Base-by-base conservation (phyloP, 1,284 basidiomycete species). In the Xerocomus nothofagi region DNA sequence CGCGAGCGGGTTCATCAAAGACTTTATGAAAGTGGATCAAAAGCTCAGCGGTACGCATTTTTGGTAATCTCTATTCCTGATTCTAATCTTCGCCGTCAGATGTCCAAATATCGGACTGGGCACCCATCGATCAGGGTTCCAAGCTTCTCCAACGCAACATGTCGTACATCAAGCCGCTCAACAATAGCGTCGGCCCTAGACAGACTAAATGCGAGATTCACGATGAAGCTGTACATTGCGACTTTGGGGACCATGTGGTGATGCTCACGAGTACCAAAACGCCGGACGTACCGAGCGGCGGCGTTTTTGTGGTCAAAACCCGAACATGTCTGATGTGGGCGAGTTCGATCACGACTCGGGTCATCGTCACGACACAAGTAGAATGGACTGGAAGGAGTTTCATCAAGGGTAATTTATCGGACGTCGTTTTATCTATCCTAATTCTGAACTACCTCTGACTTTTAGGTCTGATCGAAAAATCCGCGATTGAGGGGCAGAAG, bases 311-410 rank as follows among this genome's bases (percentile, higher is more conserved):
- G 4, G 93, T 98, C 61, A 96, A 94, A 78, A 98, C 96, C 15
- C 76, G 86, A 58, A 97, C 93, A 10, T 98, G 95, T 67, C 79
- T 99, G 49, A 98, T 84, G 68, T 99, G 95, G 95, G 93, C 91
- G 5, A 87, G 87, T 43, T 74, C 80, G 4, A 81, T 89, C 46
- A 81, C 85, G 4, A 88, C 90, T 2, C 82, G 80, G 45, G 82
- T 99, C 12, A 61, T 92, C 8, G 92, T 99, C 4, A 95, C 93
- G 31, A 94, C 91, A 7, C 82, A 89, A 57, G 93, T 98, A 3
- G 95, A 98, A 55, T 99, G 96, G 95, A 92, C 88, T 0, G 95
- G 95, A 20, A 80, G 94, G 59, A 96, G 92, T 69, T 98, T 98
- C 74, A 91, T 99, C 69, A 96, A 92, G 71, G 88, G 93, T 92